Conservation (phyloP, 2,329 filamentous ascomycete species). For the Cercospora janseana region DNA sequence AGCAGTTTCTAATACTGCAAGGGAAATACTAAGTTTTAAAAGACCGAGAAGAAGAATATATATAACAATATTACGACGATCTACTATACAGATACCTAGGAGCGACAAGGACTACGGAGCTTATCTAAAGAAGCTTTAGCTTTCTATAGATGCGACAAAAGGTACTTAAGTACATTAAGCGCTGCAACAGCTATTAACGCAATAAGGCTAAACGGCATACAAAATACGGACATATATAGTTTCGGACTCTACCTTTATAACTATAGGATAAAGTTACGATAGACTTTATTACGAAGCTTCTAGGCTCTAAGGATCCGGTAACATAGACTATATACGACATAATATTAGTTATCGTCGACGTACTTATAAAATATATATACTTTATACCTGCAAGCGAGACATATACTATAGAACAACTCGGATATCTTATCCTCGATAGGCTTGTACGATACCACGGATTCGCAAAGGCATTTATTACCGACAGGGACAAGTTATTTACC, state of each 20-base stretch:
- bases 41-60: slow-evolving; percentile 15
- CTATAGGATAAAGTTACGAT: slow-evolving; percentile 21
- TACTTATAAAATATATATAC: slow-evolving; percentile 22
- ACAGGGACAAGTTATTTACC: slow-evolving; percentile 30
- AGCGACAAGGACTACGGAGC: no score
- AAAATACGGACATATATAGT: slow-evolving; percentile 19
- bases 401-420: slow-evolving; percentile 20
- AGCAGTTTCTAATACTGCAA: no score
- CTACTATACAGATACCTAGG: no score
- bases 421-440: slow-evolving; percentile 19
- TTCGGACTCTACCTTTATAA: slow-evolving; percentile 9
- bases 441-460: neutral
- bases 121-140: no score
- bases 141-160: no score
- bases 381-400: no score
- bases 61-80: no score
- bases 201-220: slow-evolving; percentile 17
- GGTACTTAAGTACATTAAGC: neutral
- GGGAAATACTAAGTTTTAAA: no score
- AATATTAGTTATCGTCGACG: slow-evolving; percentile 29
- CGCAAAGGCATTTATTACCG: slow-evolving; percentile 21
- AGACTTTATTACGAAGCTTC: slow-evolving; percentile 27
- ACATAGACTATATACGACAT: slow-evolving; percentile 16
- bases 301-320: slow-evolving; percentile 7
- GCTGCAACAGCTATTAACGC: neutral